Evolutionary conservation across 768 basidiomycete genomes (phyloP), one percentile per base, ranked within the genome.

Genomic region (Tylopilus intermedius): DNA sequence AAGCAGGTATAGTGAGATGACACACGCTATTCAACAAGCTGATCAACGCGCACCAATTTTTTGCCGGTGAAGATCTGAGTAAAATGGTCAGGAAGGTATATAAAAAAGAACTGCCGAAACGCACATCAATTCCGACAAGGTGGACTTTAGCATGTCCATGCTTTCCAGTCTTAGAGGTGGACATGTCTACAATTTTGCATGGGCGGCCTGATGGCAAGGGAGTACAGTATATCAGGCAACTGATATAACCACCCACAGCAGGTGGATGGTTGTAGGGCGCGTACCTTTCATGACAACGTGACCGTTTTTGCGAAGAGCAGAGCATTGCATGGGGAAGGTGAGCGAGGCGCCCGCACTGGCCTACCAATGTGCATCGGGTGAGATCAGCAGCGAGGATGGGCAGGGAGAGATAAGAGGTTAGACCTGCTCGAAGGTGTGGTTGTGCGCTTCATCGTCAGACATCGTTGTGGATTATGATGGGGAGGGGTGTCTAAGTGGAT

Each of bases 71-170:
- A 99, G 76, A 99, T 98, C 95, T 96, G 66, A 38, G 50, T 21
- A 47, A 54, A 14, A 29, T 8, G 6, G 45, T 55, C 39, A 62
- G 47, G 37, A 15, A 33, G 32, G 39, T n/a, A 48, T 51, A 38
- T 15, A 21, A 26, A 9, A 46, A 22, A 54, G 15, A 18, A 39
- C 10, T 39, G 45, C 42, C 45, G 26, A 44, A 30, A 82, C 92
- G 58, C 69, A 96, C 94, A 75, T 99, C 96, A 70, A 91, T 90
- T 70, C 85, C 96, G 63, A 97, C 83, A 58, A 99, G 82, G 76
- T 98, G 94, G 68, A 98, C 96, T 77, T 98, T 99, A 73, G 96
- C 95, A 78, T 99, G 95, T 65, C 95, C 95, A 79, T 98, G 95
- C 84, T 98, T 98, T 65, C 95, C 94, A 45, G 94, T 95, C 84